Base-by-base conservation (phyloP, 352 stramenopile genomes). In the Elongisporangium prolatum region DNA sequence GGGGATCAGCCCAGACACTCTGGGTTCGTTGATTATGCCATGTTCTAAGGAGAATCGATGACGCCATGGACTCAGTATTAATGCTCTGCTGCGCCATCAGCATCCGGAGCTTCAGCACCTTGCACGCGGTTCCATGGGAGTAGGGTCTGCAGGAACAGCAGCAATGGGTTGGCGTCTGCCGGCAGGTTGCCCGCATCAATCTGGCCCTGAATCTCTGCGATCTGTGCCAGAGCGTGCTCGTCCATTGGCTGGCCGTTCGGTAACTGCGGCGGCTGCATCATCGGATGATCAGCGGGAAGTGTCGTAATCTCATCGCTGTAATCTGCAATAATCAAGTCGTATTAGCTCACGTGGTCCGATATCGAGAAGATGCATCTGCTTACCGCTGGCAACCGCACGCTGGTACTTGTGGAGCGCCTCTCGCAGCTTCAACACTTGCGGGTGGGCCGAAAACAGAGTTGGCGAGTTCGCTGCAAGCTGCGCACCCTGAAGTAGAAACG, bases 231-330 rank as follows among this genome's bases (percentile, higher is more conserved):
- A 13, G 79, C 72, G 48, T 87, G 67, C 9, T 71, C 67, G 52
- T 89, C 74, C 54, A 92, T 63, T 7, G 82, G 73, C 60, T 88
- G 73, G 2, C 76, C 75, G 38, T 89, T 77, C 37, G 77, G 80
- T 28, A 81, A 64, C 58, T 89, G 71, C 9, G 73, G 75, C 2
- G 76, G 84, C 59, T 89, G 84, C 68, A 93, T 68, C 83, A 95
- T 95, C 58, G 86, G 86, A 50, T 95, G 84, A 52, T 95, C 86
- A 0, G 77, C 69, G 2, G 86, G 86, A 57, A 95, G 55, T 63
- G 83, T 95, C 54, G 86, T 93, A 61, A 95, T 85, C 50, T 95
- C 86, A 53, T 95, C 86, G 71, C 84, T 91, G 62, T 88, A 95
- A 61, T 95, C 84, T 92, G 51, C 38, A 47, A 16, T 0, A 40